Conservation (phyloP, 306 rosid genomes). For the Prunus mira region DNA sequence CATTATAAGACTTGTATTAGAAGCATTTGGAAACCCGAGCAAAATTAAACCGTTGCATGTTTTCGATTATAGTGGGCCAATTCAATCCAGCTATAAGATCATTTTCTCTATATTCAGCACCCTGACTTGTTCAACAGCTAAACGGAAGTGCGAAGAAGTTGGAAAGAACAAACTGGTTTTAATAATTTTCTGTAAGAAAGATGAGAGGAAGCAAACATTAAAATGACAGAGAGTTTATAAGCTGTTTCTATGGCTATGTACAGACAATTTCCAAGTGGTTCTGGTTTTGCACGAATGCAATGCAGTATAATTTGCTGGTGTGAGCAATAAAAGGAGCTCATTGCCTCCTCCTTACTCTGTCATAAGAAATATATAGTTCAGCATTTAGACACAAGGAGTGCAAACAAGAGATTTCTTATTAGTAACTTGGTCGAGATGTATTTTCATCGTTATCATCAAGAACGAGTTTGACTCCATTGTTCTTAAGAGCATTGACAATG, state of each 20-base stretch:
- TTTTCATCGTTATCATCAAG: constrained; percentile 53
- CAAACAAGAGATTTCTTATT: background rate
- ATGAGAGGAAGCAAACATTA: background rate
- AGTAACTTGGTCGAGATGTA: constrained; percentile 27
- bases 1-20: too few species aligned
- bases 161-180: background rate
- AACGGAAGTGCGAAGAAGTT: background rate
- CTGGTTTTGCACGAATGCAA: background rate
- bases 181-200: background rate
- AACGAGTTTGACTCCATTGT: constrained; percentile 62
- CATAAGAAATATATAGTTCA: background rate
- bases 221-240: background rate
- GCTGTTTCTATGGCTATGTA: background rate
- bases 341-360: background rate
- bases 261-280: background rate
- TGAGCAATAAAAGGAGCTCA: background rate
- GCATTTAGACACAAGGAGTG: background rate
- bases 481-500: constrained; percentile 69
- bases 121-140: background rate
- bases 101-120: too few species aligned
- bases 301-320: background rate
- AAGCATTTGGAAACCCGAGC: background rate
- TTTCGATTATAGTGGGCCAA: too few species aligned
- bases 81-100: too few species aligned
- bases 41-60: too few species aligned